These are phyloP conservation scores for Heritiera littoralis DNA, from an alignment of 345 rosid species.

Conservation along the genomic window DNA sequence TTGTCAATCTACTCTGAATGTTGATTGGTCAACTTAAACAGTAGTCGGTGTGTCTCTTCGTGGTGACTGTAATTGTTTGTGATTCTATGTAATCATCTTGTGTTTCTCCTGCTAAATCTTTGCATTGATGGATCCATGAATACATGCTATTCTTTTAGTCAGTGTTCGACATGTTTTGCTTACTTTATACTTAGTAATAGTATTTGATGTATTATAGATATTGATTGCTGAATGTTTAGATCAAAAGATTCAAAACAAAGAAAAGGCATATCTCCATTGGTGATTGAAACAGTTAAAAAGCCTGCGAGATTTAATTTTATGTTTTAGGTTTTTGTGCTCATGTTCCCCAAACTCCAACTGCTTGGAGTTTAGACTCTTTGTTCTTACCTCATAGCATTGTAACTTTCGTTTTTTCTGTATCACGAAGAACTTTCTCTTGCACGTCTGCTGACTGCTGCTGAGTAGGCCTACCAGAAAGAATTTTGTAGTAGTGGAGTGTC, in stretches of 20 bases:
- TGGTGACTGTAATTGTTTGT: background rate
- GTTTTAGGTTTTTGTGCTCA: background rate
- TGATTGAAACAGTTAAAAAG: no score
- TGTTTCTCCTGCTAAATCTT: slow-evolving; percentile 3
- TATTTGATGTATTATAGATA: background rate
- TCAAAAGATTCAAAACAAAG: background rate
- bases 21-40: background rate
- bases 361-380: background rate
- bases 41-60: background rate
- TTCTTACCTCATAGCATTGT: background rate
- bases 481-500: background rate
- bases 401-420: background rate
- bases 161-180: no score
- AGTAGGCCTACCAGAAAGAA: background rate
- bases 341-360: background rate
- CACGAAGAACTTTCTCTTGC: background rate
- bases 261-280: background rate
- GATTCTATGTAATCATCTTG: background rate
- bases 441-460: background rate
- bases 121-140: background rate
- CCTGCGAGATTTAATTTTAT: background rate
- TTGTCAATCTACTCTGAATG: background rate
- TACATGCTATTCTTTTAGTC: no score
- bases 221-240: background rate
- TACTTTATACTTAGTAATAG: no score